Base-by-base conservation (phyloP, 1,139 yeast genomes). In the Blastobotrys buckinghamii region DNA sequence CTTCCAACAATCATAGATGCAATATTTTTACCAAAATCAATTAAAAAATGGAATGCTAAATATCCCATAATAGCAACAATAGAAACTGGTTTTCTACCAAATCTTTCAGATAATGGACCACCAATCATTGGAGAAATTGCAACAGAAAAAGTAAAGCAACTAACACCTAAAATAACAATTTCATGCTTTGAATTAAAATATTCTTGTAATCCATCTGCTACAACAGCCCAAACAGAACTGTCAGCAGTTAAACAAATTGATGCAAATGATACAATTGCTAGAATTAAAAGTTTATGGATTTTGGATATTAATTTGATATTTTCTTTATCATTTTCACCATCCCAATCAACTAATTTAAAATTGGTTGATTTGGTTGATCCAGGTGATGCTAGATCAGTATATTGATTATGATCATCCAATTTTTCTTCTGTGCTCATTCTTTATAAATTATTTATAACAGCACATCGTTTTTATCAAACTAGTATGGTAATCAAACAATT, bases 1-100 rank as follows among this genome's bases (percentile, higher is more conserved):
- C 87, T 71, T 49, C 84, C 81, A 39, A 77, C 77, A 55, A 81
- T 65, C 51, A 85, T 69, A 0, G 92, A 79, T 61, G 84, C 92
- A 30, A 84, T 56, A 59, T 85, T 81, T 59, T 82, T 73, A 27
- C 84, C 85, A 10, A 86, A 69, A 2, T 81, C 83, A 44, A 80
- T 75, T 1, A 83, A 75, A 48, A 81, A 70, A 55, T 80, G 78
- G 66, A 80, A 80, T 48, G 78, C 70, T 0, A 84, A 78, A 50
- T 76, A 68, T 34, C 79, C 65, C 13, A 43, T 16, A 27, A 27
- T 42, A 1, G 47, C 26, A 15, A 27, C 39, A 17, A 36, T 29
- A 59, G 77, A 81, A 0, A 82, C 82, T 1, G 77, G 70, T 55
- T 77, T 74, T 53, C 87, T 67, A 2, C 87, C 87, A 48, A 76